phyloP scores from a whole-genome alignment of 1,284 basidiomycete genomes.

The Naganishia sp. region DNA sequence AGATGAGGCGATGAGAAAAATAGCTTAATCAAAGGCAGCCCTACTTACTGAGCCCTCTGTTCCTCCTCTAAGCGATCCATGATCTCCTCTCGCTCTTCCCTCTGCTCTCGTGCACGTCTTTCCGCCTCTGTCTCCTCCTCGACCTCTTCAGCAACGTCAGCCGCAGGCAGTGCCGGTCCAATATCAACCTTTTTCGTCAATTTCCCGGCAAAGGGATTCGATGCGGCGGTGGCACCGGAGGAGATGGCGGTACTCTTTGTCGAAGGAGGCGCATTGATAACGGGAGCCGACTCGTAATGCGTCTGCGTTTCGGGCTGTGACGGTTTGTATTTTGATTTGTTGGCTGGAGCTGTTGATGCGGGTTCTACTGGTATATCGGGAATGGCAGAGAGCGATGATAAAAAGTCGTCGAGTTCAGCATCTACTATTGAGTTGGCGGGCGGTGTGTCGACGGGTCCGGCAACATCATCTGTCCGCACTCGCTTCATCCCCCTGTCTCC shows the following conservation, averaged over 20 bases:
- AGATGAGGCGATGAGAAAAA: neutral
- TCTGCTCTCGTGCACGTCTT: constrained; percentile 41
- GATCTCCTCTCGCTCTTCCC: constrained; percentile 54
- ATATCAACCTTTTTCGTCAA: neutral
- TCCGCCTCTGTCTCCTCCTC: constrained; percentile 51
- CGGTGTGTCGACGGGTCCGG: constrained; percentile 30
- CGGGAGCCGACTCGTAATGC: constrained; percentile 51
- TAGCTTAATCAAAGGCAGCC: neutral
- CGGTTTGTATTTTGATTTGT: constrained; percentile 32
- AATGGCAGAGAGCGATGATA: constrained; percentile 46
- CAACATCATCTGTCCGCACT: constrained; percentile 27
- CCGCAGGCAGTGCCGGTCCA: constrained; percentile 31
- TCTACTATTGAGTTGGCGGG: constrained; percentile 40
- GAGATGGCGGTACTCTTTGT: constrained; percentile 14
- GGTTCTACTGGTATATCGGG: constrained; percentile 24
- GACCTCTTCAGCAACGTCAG: constrained; percentile 33
- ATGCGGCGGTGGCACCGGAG: constrained; percentile 18
- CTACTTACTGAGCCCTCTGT: constrained; percentile 53
- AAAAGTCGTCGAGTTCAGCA: constrained; percentile 52
- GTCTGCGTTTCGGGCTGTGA: constrained; percentile 44
- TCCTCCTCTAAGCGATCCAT: constrained; percentile 52
- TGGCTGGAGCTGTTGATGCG: neutral
- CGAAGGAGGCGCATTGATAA: constrained; percentile 25
- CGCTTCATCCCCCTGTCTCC: constrained; percentile 36
- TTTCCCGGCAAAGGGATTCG: constrained; percentile 29